Evolutionary conservation across 2,329 filamentous ascomycete genomes (phyloP), one percentile per base, ranked within the genome.

Genomic region (Arthrobotrys iridis): DNA sequence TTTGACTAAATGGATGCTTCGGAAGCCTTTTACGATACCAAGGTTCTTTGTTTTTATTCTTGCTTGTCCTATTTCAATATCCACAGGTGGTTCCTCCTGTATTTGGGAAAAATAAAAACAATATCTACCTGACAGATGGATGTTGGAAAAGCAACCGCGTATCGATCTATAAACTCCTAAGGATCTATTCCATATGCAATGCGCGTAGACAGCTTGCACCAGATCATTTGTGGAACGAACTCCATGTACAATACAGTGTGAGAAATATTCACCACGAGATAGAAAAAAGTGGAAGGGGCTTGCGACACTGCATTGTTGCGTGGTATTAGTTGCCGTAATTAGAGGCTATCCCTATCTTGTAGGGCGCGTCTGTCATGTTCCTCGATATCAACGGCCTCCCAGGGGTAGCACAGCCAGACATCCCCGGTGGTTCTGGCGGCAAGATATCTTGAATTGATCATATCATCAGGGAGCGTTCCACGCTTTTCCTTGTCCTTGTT

Each of bases 401-500:
- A 99, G 13, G 95, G 95, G 84, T 99, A 99, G 87, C 93, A 96
- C 82, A 98, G 98, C 95, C 95, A 99, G 78, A 93, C 90, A 83
- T 99, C 94, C n/a, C 87, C 88, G 30, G 96, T 91, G 4, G 94
- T 98, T 81, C 90, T 86, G 20, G 95, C 93, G 20, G 95, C 95
- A 78, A 91, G 83, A 84, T 99, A 99, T 80, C 90, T 87, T 68
- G 87, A 87, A 65, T 89, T 84, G 77, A 94, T 85, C 87, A 98
- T 93, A 37, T 93, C 89, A 18, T 88, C 81, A 8, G 95, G 93
- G 67, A 99, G 86, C 18, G 84, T 84, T 63, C 95, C 95, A 87
- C 97, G 97, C 89, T 99, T 99, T 65, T 85, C 78, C 88, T 99
- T 98, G 84, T 97, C 89, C 88, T 99, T 99, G 87, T 99, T 99